Percentiles rank a stretch among this genome's conserved stretches.
Conservation (phyloP, 345 rosid genomes). For the Hibiscus trionum region DNA sequence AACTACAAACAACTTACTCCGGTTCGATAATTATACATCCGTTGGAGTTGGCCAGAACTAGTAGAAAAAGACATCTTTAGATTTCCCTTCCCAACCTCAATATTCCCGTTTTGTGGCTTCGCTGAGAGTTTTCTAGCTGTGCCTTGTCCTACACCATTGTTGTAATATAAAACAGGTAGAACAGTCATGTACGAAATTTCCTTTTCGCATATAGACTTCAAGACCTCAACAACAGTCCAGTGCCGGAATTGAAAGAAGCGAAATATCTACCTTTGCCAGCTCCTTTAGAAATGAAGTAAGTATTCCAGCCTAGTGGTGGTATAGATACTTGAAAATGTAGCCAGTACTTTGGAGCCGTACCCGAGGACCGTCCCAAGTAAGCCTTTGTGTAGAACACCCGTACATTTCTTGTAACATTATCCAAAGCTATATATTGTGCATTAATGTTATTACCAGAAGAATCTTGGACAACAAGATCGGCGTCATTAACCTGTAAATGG, state of each 20-base stretch:
- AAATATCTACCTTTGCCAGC: conserved; percentile 35
- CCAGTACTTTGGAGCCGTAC: conserved; percentile 52
- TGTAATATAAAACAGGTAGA: background rate
- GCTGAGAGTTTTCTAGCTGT: conserved; percentile 12
- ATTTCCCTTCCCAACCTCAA: conserved; percentile 72
- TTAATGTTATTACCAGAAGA: conserved; percentile 46
- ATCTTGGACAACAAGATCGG: conserved; percentile 49
- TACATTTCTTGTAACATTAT: conserved; percentile 50
- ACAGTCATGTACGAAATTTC: background rate
- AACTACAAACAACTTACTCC: conserved; percentile 38
- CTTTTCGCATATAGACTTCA: background rate
- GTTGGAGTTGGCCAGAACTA: conserved; percentile 59
- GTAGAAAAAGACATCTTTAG: conserved; percentile 59
- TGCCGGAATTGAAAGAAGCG: background rate
- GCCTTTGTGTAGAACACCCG: conserved; percentile 58
- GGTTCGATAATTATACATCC: conserved; percentile 54
- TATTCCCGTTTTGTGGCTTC: conserved; percentile 21
- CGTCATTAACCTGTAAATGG: conserved; percentile 50
- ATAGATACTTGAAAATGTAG: conserved; percentile 59
- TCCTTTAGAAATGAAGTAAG: conserved; percentile 58
- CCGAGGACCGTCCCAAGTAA: conserved; percentile 45
- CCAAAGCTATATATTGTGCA: conserved; percentile 47
- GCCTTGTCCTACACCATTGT: conserved; percentile 29
- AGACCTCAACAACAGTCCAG: background rate
- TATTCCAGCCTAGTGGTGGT: conserved; percentile 82